phyloP scores from a whole-genome alignment of 192 early-diverging fungal genomes.

The Entrophospora sp. region DNA sequence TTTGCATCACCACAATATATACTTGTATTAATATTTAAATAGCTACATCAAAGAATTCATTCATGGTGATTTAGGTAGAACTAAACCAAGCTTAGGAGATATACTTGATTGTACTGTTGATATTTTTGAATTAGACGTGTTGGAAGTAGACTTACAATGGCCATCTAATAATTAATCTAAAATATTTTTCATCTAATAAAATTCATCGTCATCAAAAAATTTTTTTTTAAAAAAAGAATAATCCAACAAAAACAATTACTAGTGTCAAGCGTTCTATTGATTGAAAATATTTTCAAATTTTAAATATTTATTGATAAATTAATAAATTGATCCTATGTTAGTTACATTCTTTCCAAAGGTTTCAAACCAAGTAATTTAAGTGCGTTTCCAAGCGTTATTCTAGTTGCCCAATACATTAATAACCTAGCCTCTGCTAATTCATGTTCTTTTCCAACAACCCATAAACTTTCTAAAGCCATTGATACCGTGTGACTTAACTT shows the following conservation, averaged over 20 bases:
- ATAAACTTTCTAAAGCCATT: conserved; percentile 64
- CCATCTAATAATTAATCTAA: too few species aligned
- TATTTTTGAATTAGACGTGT: conserved; percentile 78
- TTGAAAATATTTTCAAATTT: too few species aligned
- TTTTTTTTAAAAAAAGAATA: too few species aligned
- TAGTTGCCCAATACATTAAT: conserved; percentile 76
- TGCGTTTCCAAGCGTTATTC: conserved; percentile 79
- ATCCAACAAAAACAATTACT: too few species aligned
- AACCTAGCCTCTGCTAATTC: conserved; percentile 80
- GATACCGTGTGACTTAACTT: conserved; percentile 76
- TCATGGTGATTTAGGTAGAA: conserved; percentile 86
- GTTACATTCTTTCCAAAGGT: conserved; percentile 88
- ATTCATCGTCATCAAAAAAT: too few species aligned
- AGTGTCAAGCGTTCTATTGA: too few species aligned
- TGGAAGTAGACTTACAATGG: conserved; percentile 78
- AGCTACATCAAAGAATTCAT: conserved; percentile 86
- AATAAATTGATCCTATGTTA: too few species aligned
- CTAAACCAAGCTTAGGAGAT: conserved; percentile 61
- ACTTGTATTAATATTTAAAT: too few species aligned
- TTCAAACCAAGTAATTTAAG: conserved; percentile 72
- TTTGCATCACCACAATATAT: too few species aligned
- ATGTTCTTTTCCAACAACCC: conserved; percentile 61
- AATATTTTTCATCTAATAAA: too few species aligned
- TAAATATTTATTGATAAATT: too few species aligned
- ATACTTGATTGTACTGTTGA: conserved; percentile 54